A percentile compares a stretch with the other conserved stretches of the same genome.
Evolutionary conservation across 225 moss, liverwort and hornwort genomes (phyloP).

Genomic region (Straminergon stramineum): DNA sequence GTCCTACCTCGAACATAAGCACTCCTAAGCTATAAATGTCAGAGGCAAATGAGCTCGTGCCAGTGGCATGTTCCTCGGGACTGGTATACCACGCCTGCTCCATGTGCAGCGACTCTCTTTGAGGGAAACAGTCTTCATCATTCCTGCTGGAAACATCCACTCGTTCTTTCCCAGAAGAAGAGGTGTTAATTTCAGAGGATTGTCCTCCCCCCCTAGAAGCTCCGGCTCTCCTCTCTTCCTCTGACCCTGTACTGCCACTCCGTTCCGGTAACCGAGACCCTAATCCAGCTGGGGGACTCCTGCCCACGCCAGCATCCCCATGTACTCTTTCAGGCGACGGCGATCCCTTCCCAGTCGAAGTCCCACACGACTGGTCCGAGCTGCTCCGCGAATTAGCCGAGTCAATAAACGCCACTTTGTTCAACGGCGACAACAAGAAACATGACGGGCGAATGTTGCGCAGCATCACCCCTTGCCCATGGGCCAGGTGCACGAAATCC

Average conservation of each 20-base stretch:
- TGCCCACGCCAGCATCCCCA: slow-evolving; percentile 7
- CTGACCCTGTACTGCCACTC: slow-evolving; percentile 68
- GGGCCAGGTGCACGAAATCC: slow-evolving; percentile 92
- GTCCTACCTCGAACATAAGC: slow-evolving; percentile 85
- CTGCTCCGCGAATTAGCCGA: slow-evolving; percentile 68
- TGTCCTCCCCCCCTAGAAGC: neutral
- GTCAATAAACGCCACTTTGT: slow-evolving; percentile 86
- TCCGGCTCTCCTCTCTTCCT: slow-evolving; percentile 25
- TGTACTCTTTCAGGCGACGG: slow-evolving; percentile 19
- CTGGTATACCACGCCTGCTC: slow-evolving; percentile 95
- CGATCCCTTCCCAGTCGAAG: slow-evolving; percentile 55
- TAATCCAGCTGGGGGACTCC: neutral
- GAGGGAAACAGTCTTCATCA: slow-evolving; percentile 69
- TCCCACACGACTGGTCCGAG: slow-evolving; percentile 66
- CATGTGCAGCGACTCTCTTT: slow-evolving; percentile 57
- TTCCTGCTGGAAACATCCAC: slow-evolving; percentile 19
- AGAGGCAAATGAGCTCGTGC: slow-evolving; percentile 58
- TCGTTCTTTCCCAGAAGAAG: slow-evolving; percentile 27
- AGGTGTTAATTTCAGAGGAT: slow-evolving; percentile 16
- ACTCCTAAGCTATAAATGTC: slow-evolving; percentile 90
- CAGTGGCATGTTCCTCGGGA: slow-evolving; percentile 67
- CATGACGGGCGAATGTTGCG: slow-evolving; percentile 96
- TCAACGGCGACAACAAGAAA: slow-evolving; percentile 76
- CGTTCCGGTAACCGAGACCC: slow-evolving; percentile 32
- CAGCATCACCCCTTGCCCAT: slow-evolving; percentile 74